Conservation (phyloP, 163 green algal genomes). For the Scenedesmus sp. region DNA sequence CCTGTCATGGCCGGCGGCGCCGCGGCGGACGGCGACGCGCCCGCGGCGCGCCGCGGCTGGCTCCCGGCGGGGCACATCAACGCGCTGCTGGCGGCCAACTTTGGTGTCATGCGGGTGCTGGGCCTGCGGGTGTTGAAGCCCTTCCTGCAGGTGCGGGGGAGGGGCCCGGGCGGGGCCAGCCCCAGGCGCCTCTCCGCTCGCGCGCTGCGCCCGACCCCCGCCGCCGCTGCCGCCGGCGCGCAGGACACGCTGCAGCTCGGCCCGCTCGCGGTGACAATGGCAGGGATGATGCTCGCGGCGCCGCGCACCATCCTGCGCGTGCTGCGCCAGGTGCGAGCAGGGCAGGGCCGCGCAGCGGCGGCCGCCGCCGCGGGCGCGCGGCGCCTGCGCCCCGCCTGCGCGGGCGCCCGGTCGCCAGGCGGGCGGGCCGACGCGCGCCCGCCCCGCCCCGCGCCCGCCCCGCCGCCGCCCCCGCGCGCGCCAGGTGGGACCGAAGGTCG, state of each 20-base stretch:
- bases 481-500: slow-evolving; percentile 58
- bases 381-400: too few species aligned
- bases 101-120: slow-evolving; percentile 75
- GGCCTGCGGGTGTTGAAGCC: slow-evolving; percentile 68
- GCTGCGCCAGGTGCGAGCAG: slow-evolving; percentile 53
- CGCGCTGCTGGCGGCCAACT: slow-evolving; percentile 71
- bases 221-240: too few species aligned
- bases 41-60: background rate
- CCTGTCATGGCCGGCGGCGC: too few species aligned
- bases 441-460: too few species aligned
- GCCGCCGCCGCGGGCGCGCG: too few species aligned
- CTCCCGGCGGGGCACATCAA: slow-evolving; percentile 68
- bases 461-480: background rate
- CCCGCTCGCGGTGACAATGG: slow-evolving; percentile 70
- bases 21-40: too few species aligned
- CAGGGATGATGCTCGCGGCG: slow-evolving; percentile 67
- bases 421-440: too few species aligned
- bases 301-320: slow-evolving; percentile 52
- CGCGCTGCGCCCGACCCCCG: background rate
- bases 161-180: too few species aligned
- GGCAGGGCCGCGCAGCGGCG: too few species aligned
- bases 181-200: too few species aligned
- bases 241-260: slow-evolving; percentile 74
- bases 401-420: too few species aligned
- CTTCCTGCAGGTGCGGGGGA: slow-evolving; percentile 61